Conservation (phyloP, 805 yeast genomes). For the Kregervanrija delftensis region DNA sequence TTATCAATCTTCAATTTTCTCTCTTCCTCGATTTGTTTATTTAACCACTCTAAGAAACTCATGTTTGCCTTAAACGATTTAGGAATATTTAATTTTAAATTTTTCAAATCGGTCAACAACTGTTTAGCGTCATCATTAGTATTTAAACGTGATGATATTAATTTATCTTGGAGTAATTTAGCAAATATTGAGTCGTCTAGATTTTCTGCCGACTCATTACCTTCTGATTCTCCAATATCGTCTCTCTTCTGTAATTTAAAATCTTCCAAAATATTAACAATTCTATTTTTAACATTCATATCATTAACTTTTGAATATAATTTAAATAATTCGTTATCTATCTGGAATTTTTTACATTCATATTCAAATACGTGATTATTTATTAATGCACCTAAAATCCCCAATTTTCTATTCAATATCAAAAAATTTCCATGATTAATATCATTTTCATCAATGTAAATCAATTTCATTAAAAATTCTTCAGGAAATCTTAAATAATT, state of each 20-base stretch:
- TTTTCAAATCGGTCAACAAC: conserved; percentile 33
- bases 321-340: conserved; percentile 20
- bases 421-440: neutral
- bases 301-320: conserved; percentile 16
- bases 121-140: conserved; percentile 36
- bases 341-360: conserved; percentile 13
- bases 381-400: conserved; percentile 42
- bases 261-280: conserved; percentile 43
- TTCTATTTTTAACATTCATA: conserved; percentile 29
- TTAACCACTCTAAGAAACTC: conserved; percentile 59
- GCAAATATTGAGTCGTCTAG: conserved; percentile 25
- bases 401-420: conserved; percentile 36
- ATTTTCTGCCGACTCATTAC: conserved; percentile 8
- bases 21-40: conserved; percentile 17
- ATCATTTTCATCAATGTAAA: conserved; percentile 4
- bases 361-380: conserved; percentile 29
- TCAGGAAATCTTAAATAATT: conserved; percentile 13
- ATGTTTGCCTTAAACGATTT: conserved; percentile 28
- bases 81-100: conserved; percentile 24
- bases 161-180: conserved; percentile 28
- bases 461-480: conserved; percentile 14
- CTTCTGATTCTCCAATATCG: neutral
- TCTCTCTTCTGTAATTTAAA: conserved; percentile 13
- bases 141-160: conserved; percentile 19
- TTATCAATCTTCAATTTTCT: conserved; percentile 19